These are phyloP conservation scores for Nadsonia fulvescens DNA, from an alignment of 805 yeast species.

Conservation along the genomic window DNA sequence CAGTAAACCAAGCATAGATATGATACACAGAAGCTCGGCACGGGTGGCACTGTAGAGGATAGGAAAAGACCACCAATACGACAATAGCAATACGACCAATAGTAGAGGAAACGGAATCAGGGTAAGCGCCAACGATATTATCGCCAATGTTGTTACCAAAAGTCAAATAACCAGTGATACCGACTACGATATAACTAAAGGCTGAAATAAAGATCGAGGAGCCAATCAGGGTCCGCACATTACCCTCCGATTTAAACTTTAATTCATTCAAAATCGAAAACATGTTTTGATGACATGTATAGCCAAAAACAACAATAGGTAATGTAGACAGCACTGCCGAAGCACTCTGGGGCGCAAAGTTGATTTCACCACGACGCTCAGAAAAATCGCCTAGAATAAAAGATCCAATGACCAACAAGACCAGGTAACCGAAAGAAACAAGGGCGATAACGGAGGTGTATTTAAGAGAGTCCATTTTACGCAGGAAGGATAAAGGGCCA, in stretches of 20 bases:
- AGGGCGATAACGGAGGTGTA: slow-evolving; percentile 75
- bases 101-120: slow-evolving; percentile 44
- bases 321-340: slow-evolving; percentile 44
- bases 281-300: slow-evolving; percentile 93
- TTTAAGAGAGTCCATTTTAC: slow-evolving; percentile 63
- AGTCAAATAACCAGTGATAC: slow-evolving; percentile 68
- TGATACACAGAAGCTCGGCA: slow-evolving; percentile 69
- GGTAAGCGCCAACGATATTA: slow-evolving; percentile 65
- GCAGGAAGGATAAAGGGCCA: slow-evolving; percentile 51
- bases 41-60: slow-evolving; percentile 82
- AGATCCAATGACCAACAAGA: slow-evolving; percentile 57
- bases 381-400: slow-evolving; percentile 39
- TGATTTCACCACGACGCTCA: slow-evolving; percentile 30
- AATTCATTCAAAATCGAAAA: slow-evolving; percentile 77
- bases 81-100: slow-evolving; percentile 71
- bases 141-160: slow-evolving; percentile 70
- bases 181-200: slow-evolving; percentile 48
- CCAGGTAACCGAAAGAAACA: slow-evolving; percentile 60
- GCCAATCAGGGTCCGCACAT: slow-evolving; percentile 29
- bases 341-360: slow-evolving; percentile 27
- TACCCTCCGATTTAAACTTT: slow-evolving; percentile 29
- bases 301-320: slow-evolving; percentile 88
- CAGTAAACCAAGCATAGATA: slow-evolving; percentile 29
- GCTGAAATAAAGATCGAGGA: slow-evolving; percentile 44
- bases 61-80: slow-evolving; percentile 63